Conservation (phyloP, 2,329 filamentous ascomycete genomes). For the Colletotrichum cuscutae region DNA sequence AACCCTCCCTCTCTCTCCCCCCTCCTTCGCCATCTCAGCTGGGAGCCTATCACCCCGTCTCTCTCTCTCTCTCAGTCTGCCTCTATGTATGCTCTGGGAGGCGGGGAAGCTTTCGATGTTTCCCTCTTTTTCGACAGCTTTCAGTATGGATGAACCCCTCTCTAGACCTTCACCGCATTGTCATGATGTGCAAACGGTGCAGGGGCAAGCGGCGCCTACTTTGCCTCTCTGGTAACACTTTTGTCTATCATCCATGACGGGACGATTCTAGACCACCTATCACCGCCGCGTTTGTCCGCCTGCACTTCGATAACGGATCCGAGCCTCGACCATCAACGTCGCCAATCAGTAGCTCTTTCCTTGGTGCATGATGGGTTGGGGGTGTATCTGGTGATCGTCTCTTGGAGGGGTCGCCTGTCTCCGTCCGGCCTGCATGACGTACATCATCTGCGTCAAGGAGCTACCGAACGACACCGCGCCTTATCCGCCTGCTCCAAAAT, state of each 20-base stretch:
- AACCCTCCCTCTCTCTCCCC: not conserved
- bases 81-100: not conserved
- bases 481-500: conserved; percentile 21
- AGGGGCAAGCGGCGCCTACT: not conserved
- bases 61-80: not conserved
- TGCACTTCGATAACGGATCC: conserved; percentile 23
- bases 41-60: not conserved
- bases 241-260: not conserved
- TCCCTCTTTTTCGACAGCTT: not conserved
- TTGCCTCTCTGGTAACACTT: not conserved
- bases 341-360: conserved; percentile 9
- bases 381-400: conserved; percentile 36
- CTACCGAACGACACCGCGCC: conserved; percentile 9
- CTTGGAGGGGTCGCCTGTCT: conserved; percentile 21
- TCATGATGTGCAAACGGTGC: not conserved
- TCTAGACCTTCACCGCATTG: not conserved
- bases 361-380: conserved; percentile 32
- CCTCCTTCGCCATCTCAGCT: not conserved
- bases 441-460: conserved; percentile 35
- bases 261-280: not conserved
- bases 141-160: not conserved
- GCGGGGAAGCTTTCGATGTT: not conserved
- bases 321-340: not conserved
- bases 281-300: not conserved
- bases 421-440: conserved; percentile 33